Evolutionary conservation across 345 rosid species (phyloP), one percentile per base, ranked within the genome.

Genomic region (Ceriops tagal): DNA sequence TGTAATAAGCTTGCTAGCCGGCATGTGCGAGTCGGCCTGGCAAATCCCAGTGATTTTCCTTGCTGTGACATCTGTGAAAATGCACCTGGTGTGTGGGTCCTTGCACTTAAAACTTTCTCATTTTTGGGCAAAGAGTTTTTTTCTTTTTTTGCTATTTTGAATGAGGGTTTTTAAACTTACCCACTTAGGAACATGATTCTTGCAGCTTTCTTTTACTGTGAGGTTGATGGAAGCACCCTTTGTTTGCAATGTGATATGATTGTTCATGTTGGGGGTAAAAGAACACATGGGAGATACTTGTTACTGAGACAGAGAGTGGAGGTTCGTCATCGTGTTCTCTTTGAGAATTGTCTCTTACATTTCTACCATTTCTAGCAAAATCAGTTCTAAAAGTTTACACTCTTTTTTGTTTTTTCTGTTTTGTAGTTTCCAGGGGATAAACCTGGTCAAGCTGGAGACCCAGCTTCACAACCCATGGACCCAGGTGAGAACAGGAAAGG

Each of bases 121-220:
- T 31, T 26, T 3, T 58, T 16, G 10, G 35, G 35, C 49, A 3
- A 16, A 58, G 26, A 19, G 15, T 59, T 55, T 6, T 24, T 15
- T 43, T 3, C 6, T 11, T 34, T 59, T 46, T 51, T 53, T 27
- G 49, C 10, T 31, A 15, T 31, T 32, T 27, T 7, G 61, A 21
- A 53, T 27, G 30, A 26, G n/a, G 57, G 15, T 16, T n/a, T 21
- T 53, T 13, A 65, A 18, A 35, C 24, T 60, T 8, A 51, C 56
- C 57, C 22, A 35, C 60, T 9, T 83, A 65, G 51, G 72, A 56
- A 58, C 26, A 43, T 53, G 22, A 27, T 19, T 79, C 73, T 74
- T 72, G 69, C 37, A 92, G 96, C 96, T 53, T 92, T 92, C 85
- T 89, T 92, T 75, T 89, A 86, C 84, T 93, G 98, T 53, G 93